Evolutionary conservation across 2,329 filamentous ascomycete species (phyloP), one percentile per base, ranked within the genome.

Genomic region (Leptographium galeiforme): DNA sequence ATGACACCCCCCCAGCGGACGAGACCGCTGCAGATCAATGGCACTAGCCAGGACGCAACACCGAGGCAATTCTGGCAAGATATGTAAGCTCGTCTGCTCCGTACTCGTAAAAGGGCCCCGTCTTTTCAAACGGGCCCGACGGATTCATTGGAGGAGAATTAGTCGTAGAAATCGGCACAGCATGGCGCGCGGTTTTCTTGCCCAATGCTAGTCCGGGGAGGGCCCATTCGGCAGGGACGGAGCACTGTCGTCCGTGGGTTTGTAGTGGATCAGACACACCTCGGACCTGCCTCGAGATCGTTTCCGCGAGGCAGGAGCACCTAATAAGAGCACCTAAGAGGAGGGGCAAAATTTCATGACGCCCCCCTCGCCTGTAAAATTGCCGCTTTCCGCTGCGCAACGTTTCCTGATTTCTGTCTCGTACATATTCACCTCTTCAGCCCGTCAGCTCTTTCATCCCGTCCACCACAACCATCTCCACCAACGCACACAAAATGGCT

Each of bases 401-500:
- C n/a, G 41, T 19, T 25, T 44, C 41, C 40, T 38, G 8, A 40
- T 44, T 14, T 44, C 13, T 25, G 25, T 25, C 25, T 36, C 34
- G 34, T 36, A 36, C 34, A 10, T 36, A 4, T 4, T 36, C 34
- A 2, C 8, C 34, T 36, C 8, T 36, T 6, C 43, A 45, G 39
- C 36, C 12, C 19, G n/a, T n/a, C n/a, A n/a, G n/a, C n/a, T n/a
- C n/a, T n/a, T 16, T n/a, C 34, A 18, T n/a, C 18, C 7, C 12
- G 4, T 25, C 43, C 33, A 43, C 30, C 41, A 41, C 33, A 30
- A 14, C 25, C 19, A 13, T 40, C 45, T 33, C 44, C n/a, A 10
- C 32, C 12, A 45, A 33, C 32, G 3, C 16, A 33, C 6, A 46
- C 61, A 72, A 60, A 48, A 96, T 96, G 90, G 73, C 88, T 72